Base-by-base conservation (phyloP, 345 rosid genomes). In the Salix arbutifolia region DNA sequence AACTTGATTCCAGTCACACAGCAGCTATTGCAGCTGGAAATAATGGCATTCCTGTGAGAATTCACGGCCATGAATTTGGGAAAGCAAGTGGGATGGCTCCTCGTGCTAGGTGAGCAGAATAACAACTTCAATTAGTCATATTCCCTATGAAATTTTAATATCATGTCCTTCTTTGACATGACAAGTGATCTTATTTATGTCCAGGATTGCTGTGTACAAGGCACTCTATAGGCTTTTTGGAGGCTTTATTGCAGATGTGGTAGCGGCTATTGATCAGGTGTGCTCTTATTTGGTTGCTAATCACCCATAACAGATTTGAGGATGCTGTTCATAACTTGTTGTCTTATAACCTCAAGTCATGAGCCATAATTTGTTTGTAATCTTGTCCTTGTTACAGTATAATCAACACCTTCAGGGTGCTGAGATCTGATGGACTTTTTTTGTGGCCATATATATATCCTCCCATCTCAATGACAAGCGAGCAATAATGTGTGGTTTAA, bases 21-120 rank as follows among this genome's bases (percentile, higher is more conserved):
- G 99, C 99, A 77, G 92, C 98, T 69, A 96, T 96, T 76, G 99
- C 99, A 62, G 99, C 99, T 44, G 99, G 99, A 77, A 94, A 94
- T 78, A 96, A 96, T 85, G 99, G 99, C 70, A 91, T 96, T 77
- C 96, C 97, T 8, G 97, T 96, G 85, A 92, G 91, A 85, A 77
- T 92, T 84, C 87, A 88, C 26, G 99, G 99, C 74, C 87, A 96
- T 87, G 99, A 96, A 78, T 96, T 93, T 84, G 99, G 99, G 53
- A 96, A 87, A 90, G 99, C 99, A n/a, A 96, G 99, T 28, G 99
- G 99, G 58, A 96, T 96, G 99, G 99, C 99, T 83, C 99, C 99
- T 64, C 96, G 99, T 80, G 97, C 99, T 61, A 91, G 99, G 99
- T 94, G 83, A 26, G 75, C 71, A 72, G 73, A 74, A 79, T 74